phyloP scores from a whole-genome alignment of 805 yeast species.

The Cyberlindnera veronae region DNA sequence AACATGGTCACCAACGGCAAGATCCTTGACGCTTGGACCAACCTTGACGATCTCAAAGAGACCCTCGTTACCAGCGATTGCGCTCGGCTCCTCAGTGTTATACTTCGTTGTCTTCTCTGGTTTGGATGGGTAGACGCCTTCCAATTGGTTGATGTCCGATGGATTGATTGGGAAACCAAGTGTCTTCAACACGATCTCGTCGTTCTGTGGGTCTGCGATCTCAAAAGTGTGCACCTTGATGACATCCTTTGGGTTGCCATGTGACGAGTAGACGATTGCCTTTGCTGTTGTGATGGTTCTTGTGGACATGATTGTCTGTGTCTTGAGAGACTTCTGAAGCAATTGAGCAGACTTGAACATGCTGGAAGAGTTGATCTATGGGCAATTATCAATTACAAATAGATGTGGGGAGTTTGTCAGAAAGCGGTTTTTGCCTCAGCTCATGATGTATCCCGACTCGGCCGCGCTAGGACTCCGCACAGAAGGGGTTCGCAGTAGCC shows the following conservation, averaged over 20 bases:
- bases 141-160: slow-evolving; percentile 79
- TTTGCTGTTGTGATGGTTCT: slow-evolving; percentile 41
- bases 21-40: slow-evolving; percentile 48
- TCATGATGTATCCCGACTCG: not conserved
- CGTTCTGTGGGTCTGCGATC: slow-evolving; percentile 42
- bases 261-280: slow-evolving; percentile 62
- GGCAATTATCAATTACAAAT: not conserved
- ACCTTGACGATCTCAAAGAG: slow-evolving; percentile 76
- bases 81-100: slow-evolving; percentile 61
- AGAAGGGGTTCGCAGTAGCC: too few species aligned
- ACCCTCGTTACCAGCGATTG: slow-evolving; percentile 94
- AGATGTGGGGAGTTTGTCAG: not conserved
- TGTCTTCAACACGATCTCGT: slow-evolving; percentile 58
- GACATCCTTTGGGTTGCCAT: slow-evolving; percentile 64
- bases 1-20: slow-evolving; percentile 80
- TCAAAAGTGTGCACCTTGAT: slow-evolving; percentile 49
- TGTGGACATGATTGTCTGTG: slow-evolving; percentile 4
- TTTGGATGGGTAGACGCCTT: slow-evolving; percentile 80
- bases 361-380: not conserved
- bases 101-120: slow-evolving; percentile 54
- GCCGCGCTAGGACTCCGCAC: too few species aligned
- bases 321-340: slow-evolving; percentile 1
- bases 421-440: slow-evolving; percentile 2
- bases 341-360: slow-evolving; percentile 12
- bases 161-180: slow-evolving; percentile 88